Evolutionary conservation across 306 rosid species (phyloP).

Genomic region (Castanea crenata): DNA sequence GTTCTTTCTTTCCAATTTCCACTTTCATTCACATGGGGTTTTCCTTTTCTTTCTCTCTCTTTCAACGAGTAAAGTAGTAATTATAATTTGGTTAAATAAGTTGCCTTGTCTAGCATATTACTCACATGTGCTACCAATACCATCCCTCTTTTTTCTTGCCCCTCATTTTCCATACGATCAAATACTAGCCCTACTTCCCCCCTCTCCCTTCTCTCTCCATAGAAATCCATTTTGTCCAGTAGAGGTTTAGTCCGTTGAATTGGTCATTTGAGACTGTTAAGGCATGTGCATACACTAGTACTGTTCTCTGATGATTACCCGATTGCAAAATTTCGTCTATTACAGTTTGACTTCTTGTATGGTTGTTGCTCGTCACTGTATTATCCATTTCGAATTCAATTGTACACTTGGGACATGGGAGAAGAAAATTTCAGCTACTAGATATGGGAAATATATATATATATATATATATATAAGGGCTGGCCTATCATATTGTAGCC

Average conservation of each 20-base stretch:
- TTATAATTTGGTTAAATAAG: too few species aligned
- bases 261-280: neutral
- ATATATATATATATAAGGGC: neutral
- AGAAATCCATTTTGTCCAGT: too few species aligned
- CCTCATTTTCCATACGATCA: too few species aligned
- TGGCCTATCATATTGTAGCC: neutral
- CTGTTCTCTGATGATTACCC: neutral
- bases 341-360: neutral
- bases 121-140: too few species aligned
- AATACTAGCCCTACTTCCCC: too few species aligned
- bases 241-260: neutral
- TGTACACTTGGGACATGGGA: neutral
- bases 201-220: too few species aligned
- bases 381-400: neutral
- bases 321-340: neutral
- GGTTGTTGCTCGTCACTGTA: neutral
- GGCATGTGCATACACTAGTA: neutral
- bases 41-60: too few species aligned
- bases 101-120: too few species aligned
- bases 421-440: neutral
- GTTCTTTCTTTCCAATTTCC: too few species aligned
- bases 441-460: neutral
- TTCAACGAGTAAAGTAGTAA: too few species aligned
- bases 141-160: too few species aligned
- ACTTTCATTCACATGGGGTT: too few species aligned